Percentiles rank a stretch among this genome's conserved stretches.
Conservation (phyloP, 176 grass and related monocot species). For the Cenchrus purpureus region DNA sequence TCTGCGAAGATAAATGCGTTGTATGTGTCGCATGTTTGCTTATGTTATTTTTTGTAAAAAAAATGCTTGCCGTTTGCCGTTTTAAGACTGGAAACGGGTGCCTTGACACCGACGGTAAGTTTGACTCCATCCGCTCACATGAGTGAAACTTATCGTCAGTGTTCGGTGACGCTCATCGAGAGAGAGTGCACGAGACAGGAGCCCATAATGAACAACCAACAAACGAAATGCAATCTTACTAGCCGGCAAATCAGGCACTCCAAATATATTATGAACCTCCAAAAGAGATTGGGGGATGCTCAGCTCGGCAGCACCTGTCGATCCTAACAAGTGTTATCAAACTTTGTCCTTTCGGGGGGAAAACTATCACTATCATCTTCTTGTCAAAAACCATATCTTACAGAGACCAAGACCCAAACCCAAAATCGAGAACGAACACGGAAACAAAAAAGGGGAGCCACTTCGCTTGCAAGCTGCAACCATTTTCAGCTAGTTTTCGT, state of each 20-base stretch:
- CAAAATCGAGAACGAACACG: conserved; percentile 42
- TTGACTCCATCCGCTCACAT: no score
- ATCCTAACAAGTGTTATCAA: background rate
- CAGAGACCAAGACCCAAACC: conserved; percentile 15
- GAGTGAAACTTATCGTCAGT: no score
- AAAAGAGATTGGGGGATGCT: conserved; percentile 11
- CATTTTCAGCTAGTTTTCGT: background rate
- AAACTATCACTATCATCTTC: conserved; percentile 37
- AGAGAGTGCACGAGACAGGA: no score
- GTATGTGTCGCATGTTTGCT: background rate
- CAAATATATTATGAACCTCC: conserved; percentile 15
- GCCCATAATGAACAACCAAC: background rate
- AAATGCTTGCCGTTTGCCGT: background rate
- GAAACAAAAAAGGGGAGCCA: background rate
- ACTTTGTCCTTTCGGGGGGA: background rate
- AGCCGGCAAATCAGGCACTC: background rate
- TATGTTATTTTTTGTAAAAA: background rate
- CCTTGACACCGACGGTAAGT: background rate
- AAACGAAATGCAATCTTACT: background rate
- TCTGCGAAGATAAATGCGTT: background rate
- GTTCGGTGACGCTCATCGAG: background rate
- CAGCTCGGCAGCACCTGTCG: conserved; percentile 18
- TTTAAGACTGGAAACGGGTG: background rate
- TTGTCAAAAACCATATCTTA: conserved; percentile 49
- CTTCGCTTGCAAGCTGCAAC: conserved; percentile 5